Base-by-base conservation (phyloP, 805 yeast species). In the Lachancea lanzarotensis region DNA sequence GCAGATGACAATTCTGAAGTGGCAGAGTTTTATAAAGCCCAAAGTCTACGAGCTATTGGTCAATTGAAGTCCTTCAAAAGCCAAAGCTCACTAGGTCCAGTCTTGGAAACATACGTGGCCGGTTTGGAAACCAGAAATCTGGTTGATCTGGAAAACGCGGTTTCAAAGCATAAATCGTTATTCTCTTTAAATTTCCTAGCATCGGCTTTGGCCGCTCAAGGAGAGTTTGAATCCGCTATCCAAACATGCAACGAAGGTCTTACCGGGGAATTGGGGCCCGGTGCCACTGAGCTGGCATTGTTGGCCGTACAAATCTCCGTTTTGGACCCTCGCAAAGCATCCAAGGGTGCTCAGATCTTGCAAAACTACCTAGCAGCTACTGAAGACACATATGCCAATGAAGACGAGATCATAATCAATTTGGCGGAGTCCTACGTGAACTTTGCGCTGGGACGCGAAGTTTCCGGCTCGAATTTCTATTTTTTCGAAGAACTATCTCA, bases 401-500 rank as follows among this genome's bases (percentile, higher is more conserved):
- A 82, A 53, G 96, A 89, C 66, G 83, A 80, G 52, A 75, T 90
- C 30, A 76, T 86, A 38, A 78, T 78, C 62, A 90, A 87, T 54
- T 73, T 88, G 27, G 78, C 88, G 26, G 95, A 87, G 62, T 79
- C 95, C 13, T 86, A 90, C 79, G 65, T 73, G 11, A 70, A 74
- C 45, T 67, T 75, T 43, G 60, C 65, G 3, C 57, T 63, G 25
- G 74, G 72, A 36, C 63, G 69, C 51, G 75, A 67, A 47, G 52
- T 60, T 8, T 45, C 65, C 13, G 55, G 56, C 17, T 69, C 74
- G 10, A 63, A 71, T 17, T 74, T 74, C 63, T 84, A 81, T 60
- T 81, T 83, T 59, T 84, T 74, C 62, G 97, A 91, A 65, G 98
- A 91, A 66, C 51, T 65, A 38, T 72, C 88, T 35, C 80, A 84